These are phyloP conservation scores for Stylosanthes scabra DNA, from an alignment of 331 rosid species.

Conservation along the genomic window DNA sequence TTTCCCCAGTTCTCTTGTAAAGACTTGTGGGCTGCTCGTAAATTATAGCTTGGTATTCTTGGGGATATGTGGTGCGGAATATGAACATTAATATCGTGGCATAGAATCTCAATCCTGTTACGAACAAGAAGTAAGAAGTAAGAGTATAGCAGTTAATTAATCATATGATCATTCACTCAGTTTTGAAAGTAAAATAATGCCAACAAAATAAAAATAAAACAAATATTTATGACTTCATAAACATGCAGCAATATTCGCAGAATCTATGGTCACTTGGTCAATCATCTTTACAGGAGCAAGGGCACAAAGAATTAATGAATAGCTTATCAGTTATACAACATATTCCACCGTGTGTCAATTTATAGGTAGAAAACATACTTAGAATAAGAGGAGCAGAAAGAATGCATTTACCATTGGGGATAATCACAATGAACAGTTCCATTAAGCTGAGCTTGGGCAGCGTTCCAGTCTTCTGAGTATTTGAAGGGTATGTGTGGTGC, in stretches of 20 bases:
- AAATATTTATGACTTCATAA: neutral
- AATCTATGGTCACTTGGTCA: constrained; percentile 27
- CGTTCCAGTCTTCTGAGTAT: constrained; percentile 87
- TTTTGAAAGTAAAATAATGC: constrained; percentile 12
- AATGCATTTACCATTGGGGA: constrained; percentile 79
- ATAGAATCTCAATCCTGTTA: constrained; percentile 86
- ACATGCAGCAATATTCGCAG: constrained; percentile 1
- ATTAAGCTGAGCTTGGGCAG: constrained; percentile 93
- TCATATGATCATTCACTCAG: neutral
- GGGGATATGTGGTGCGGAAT: constrained; percentile 96
- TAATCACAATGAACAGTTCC: constrained; percentile 98
- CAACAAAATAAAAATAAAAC: too few relatives aligned
- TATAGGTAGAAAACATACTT: constrained; percentile 1
- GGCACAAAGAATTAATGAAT: constrained; percentile 24
- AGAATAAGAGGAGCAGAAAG: constrained; percentile 22
- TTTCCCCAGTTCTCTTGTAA: constrained; percentile 93
- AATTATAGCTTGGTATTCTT: constrained; percentile 90
- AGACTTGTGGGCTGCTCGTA: constrained; percentile 82
- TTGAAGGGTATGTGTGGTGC: constrained; percentile 98
- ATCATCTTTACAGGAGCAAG: constrained; percentile 15
- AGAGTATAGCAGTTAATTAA: constrained; percentile 24
- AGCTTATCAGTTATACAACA: constrained; percentile 23
- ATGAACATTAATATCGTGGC: constrained; percentile 90
- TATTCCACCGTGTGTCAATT: constrained; percentile 29
- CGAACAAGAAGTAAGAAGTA: constrained; percentile 30